Evolutionary conservation across 768 basidiomycete species (phyloP).

Genomic region (Termitomyces sp.): DNA sequence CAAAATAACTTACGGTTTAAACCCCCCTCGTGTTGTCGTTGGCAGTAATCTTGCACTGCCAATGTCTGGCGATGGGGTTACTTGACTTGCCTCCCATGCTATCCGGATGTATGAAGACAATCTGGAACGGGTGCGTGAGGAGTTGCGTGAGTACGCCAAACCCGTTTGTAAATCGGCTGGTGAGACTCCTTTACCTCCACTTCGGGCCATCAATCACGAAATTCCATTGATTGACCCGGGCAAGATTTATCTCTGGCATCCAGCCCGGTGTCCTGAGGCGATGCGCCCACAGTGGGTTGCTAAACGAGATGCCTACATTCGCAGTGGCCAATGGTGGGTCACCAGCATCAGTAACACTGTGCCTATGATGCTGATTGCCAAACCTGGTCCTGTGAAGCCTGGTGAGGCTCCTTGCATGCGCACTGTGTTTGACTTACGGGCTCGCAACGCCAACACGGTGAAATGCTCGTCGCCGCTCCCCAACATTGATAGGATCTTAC

Average conservation of each 20-base stretch:
- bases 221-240: neutral
- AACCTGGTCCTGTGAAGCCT: neutral
- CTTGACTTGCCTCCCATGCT: fast-evolving
- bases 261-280: neutral
- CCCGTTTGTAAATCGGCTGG: neutral
- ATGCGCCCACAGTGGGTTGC: neutral
- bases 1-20: neutral
- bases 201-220: neutral
- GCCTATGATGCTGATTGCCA: neutral
- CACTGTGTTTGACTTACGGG: neutral
- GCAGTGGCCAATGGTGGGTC: neutral
- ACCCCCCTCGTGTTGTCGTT: neutral
- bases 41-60: neutral
- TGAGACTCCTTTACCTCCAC: neutral
- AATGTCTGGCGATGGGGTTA: neutral
- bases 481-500: neutral
- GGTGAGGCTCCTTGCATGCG: neutral
- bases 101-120: neutral
- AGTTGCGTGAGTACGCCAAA: neutral
- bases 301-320: neutral
- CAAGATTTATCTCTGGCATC: neutral
- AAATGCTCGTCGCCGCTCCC: neutral
- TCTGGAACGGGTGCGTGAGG: neutral
- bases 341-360: neutral
- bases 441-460: neutral